Base-by-base conservation (phyloP, 148 eudicot genomes). In the Vaccinium myrtillus region DNA sequence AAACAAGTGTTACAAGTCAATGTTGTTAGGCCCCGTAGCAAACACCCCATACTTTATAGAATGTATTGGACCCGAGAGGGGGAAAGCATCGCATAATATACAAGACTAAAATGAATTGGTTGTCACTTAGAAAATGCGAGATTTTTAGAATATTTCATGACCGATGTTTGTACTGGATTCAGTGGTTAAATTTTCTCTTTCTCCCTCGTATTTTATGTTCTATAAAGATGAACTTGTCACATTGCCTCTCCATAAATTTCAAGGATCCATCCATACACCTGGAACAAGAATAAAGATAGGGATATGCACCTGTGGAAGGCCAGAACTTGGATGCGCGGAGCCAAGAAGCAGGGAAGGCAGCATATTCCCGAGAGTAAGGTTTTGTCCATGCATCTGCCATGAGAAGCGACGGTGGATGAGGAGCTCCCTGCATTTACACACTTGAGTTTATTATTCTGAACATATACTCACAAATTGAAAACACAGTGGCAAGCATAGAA, bases 301-400 rank as follows among this genome's bases (percentile, higher is more conserved):
- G 73, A 80, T 61, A 80, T 86, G 81, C 78, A 97, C 99, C 97
- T 71, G 97, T 97, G 36, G 95, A 87, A 58, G 99, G 98, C 99
- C 99, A 97, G 90, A 96, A 96, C 89, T 96, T 96, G 82, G 98
- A 92, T 71, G 91, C 53, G 50, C 94, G 92, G 65, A 96, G 92
- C 99, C 99, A 96, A 77, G 94, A 27, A 83, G 98, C 98, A 81
- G 99, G 99, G 94, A 83, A 96, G 59, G 99, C 99, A 71, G 99
- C 99, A 82, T 93, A 93, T 58, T 96, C 99, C 86, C 99, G 94
- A 25, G 98, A 83, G 88, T 96, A 96, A 63, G 99, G 99, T 82
- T 93, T 96, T 82, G 88, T 89, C 99, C 99, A 96, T 54, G 92
- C 82, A 89, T 96, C 96, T 32, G 99, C 98, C 98, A 96, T 95